A percentile compares a stretch with the other conserved stretches of the same genome.
Conservation (phyloP, 768 basidiomycete genomes). For the Termitomyces sp. region DNA sequence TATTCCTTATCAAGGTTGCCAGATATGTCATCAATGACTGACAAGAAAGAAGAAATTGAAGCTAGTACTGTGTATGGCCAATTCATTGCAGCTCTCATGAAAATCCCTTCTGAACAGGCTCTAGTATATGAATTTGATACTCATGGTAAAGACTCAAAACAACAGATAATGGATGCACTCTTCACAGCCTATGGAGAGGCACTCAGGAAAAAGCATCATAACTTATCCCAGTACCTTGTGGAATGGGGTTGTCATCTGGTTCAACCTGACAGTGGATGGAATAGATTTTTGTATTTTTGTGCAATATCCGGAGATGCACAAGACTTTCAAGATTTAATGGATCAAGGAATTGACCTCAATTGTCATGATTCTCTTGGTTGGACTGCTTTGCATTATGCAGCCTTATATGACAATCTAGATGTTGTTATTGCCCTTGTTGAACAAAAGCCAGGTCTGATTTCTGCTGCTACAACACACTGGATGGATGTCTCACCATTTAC, state of each 20-base stretch:
- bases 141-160: too few relatives aligned
- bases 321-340: not conserved
- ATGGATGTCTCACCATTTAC: too few relatives aligned
- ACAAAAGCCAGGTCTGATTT: not conserved
- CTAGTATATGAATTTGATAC: not conserved
- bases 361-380: too few relatives aligned
- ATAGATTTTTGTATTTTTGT: too few relatives aligned
- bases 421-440: not conserved
- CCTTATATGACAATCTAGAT: not conserved
- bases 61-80: too few relatives aligned
- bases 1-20: too few relatives aligned
- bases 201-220: not conserved
- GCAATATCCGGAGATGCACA: not conserved
- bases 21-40: too few relatives aligned
- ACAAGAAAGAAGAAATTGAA: too few relatives aligned
- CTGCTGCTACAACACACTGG: too few relatives aligned
- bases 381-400: not conserved
- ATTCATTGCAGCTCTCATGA: not conserved
- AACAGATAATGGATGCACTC: not conserved
- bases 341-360: not conserved
- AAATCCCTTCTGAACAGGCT: not conserved
- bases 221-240: not conserved
- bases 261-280: not conserved
- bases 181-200: not conserved
- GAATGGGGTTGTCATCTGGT: not conserved